Evolutionary conservation across 176 grass and related monocot species (phyloP).

Genomic region (Eragrostis curvula): DNA sequence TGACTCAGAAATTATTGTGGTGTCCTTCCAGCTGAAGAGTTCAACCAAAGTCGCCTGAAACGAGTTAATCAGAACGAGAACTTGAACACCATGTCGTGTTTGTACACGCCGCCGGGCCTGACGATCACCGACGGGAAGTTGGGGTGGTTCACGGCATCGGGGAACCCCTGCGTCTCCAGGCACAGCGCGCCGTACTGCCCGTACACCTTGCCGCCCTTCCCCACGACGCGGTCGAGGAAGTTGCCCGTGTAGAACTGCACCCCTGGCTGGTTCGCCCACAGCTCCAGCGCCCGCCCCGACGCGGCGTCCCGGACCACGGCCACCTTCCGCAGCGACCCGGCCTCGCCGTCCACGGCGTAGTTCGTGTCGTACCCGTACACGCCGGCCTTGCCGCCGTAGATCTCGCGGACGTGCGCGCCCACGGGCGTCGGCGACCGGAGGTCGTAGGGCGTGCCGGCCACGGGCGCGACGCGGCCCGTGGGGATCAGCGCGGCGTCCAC

Average conservation of each 20-base stretch:
- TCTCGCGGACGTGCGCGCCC: conserved; percentile 52
- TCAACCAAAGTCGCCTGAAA: not conserved
- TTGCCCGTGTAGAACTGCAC: conserved; percentile 96
- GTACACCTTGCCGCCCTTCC: conserved; percentile 68
- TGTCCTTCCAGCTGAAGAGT: not conserved
- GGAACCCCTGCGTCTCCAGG: conserved; percentile 90
- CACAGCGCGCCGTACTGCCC: conserved; percentile 61
- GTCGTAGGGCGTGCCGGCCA: conserved; percentile 80
- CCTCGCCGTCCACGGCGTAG: conserved; percentile 54
- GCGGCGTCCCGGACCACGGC: conserved; percentile 53
- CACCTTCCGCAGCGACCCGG: conserved; percentile 51
- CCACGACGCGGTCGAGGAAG: conserved; percentile 43
- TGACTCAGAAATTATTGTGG: not conserved
- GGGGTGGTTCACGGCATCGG: conserved; percentile 86
- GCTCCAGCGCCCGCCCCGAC: conserved; percentile 62
- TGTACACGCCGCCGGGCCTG: conserved; percentile 62
- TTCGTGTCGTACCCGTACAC: conserved; percentile 75
- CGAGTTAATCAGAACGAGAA: conserved; percentile 56
- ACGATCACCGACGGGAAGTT: conserved; percentile 74
- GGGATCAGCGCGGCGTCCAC: conserved; percentile 65
- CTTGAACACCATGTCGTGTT: conserved; percentile 78
- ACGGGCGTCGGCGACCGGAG: conserved; percentile 48
- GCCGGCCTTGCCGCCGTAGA: conserved; percentile 33
- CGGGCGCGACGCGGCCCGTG: conserved; percentile 55
- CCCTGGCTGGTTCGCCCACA: conserved; percentile 91